These are phyloP conservation scores for Candida awuae DNA, from an alignment of 805 yeast genomes.

Conservation along the genomic window DNA sequence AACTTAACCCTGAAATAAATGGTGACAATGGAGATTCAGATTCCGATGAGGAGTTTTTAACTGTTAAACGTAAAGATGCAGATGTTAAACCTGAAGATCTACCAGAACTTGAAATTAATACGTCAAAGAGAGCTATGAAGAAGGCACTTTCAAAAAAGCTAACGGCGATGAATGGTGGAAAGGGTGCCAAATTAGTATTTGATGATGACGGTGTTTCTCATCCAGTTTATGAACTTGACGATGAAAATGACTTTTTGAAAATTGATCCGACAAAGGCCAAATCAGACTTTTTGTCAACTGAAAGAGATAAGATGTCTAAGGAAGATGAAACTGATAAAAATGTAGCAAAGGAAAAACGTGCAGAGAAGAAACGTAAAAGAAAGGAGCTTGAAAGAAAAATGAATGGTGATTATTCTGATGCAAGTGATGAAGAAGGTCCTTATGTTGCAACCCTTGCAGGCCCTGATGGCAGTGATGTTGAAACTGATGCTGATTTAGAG, in stretches of 20 bases:
- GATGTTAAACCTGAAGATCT: conserved; percentile 54
- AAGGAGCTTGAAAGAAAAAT: conserved; percentile 64
- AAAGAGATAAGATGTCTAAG: conserved; percentile 56
- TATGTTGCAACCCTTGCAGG: conserved; percentile 21
- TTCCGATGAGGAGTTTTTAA: conserved; percentile 60
- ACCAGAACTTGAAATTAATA: conserved; percentile 46
- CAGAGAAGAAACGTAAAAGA: conserved; percentile 83
- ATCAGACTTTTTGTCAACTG: conserved; percentile 56
- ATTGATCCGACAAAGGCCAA: conserved; percentile 56
- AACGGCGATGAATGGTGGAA: conserved; percentile 42
- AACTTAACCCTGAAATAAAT: conserved; percentile 45
- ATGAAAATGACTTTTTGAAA: conserved; percentile 76
- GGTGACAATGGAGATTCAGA: conserved; percentile 25
- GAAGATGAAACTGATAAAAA: conserved; percentile 75
- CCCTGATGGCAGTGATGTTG: conserved; percentile 17
- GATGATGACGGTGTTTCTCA: conserved; percentile 95
- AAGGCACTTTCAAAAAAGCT: conserved; percentile 82
- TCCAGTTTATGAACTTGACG: conserved; percentile 83
- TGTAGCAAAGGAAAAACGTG: conserved; percentile 66
- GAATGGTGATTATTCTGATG: conserved; percentile 29
- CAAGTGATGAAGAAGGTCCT: conserved; percentile 28
- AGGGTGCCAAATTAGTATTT: conserved; percentile 71
- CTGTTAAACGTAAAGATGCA: conserved; percentile 73
- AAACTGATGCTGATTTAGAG: conserved; percentile 10
- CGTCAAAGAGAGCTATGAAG: conserved; percentile 78